These are phyloP conservation scores for Malania oleifera DNA, from an alignment of 164 flowering plant species.

Conservation along the genomic window DNA sequence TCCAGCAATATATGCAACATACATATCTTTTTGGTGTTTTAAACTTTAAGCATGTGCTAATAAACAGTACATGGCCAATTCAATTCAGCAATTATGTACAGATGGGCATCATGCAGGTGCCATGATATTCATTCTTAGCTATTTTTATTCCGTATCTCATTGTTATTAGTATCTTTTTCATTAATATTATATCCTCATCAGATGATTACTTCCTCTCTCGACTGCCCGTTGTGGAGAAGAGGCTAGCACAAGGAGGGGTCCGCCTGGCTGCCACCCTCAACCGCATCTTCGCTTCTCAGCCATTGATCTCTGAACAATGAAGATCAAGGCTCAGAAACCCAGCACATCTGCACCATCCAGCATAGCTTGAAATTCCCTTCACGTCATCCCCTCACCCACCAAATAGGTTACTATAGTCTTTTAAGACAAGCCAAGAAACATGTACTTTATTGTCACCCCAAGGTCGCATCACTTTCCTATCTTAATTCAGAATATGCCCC, in stretches of 20 bases:
- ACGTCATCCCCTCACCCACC: constrained; percentile 3
- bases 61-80: too few relatives aligned
- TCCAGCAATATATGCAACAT: neutral
- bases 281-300: constrained; percentile 46
- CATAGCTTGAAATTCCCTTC: constrained; percentile 2
- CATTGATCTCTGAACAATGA: constrained; percentile 38
- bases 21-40: neutral
- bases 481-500: constrained; percentile 20
- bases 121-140: neutral
- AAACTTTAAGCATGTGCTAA: too few relatives aligned
- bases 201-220: constrained; percentile 90
- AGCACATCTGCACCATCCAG: neutral
- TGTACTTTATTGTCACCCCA: neutral
- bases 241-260: constrained; percentile 87
- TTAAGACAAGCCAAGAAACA: constrained; percentile 8
- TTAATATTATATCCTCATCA: neutral
- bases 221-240: constrained; percentile 74
- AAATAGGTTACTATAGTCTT: constrained; percentile 4
- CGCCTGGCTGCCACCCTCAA: constrained; percentile 82
- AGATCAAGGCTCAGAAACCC: constrained; percentile 11
- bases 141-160: neutral
- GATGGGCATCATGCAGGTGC: neutral
- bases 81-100: too few relatives aligned
- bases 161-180: neutral
- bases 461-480: neutral